A percentile compares a stretch with the other conserved stretches of the same genome.
Conservation (phyloP, 805 yeast genomes). For the Zygoascus biomembranicola region DNA sequence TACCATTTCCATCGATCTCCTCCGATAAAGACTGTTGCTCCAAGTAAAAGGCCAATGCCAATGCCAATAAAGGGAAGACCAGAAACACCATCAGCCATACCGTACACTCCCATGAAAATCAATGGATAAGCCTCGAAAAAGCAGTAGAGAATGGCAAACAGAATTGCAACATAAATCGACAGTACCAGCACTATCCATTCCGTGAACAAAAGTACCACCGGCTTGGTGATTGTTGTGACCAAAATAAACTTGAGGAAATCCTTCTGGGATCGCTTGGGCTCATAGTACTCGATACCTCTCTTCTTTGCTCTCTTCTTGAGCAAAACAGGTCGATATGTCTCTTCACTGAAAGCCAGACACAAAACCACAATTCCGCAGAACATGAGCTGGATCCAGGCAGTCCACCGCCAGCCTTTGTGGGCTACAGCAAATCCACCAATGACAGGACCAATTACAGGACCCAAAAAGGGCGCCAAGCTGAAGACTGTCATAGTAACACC, state of each 20-base stretch:
- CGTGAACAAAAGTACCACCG: background rate
- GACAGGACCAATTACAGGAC: conserved; percentile 66
- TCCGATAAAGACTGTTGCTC: conserved; percentile 24
- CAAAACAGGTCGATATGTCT: background rate
- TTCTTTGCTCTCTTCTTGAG: conserved; percentile 2
- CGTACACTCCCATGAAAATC: background rate
- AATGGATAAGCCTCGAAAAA: conserved; percentile 3
- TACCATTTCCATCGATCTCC: background rate
- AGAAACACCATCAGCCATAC: conserved; percentile 10
- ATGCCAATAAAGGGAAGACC: conserved; percentile 29
- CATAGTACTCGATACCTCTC: background rate
- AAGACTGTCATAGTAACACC: conserved; percentile 68
- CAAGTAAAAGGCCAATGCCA: conserved; percentile 27
- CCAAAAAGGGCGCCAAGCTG: conserved; percentile 71
- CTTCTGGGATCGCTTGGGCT: background rate
- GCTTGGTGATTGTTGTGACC: background rate
- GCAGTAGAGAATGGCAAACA: conserved; percentile 1
- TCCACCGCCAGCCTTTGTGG: conserved; percentile 51
- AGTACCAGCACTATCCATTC: background rate
- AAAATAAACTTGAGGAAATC: background rate
- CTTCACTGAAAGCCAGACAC: background rate
- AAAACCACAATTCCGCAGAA: background rate
- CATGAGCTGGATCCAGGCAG: conserved; percentile 4
- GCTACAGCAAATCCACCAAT: conserved; percentile 51
- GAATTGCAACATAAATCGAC: background rate